These are phyloP conservation scores for Cryptosporidium andersoni DNA, from an alignment of 169 alveolate species.

Conservation along the genomic window DNA sequence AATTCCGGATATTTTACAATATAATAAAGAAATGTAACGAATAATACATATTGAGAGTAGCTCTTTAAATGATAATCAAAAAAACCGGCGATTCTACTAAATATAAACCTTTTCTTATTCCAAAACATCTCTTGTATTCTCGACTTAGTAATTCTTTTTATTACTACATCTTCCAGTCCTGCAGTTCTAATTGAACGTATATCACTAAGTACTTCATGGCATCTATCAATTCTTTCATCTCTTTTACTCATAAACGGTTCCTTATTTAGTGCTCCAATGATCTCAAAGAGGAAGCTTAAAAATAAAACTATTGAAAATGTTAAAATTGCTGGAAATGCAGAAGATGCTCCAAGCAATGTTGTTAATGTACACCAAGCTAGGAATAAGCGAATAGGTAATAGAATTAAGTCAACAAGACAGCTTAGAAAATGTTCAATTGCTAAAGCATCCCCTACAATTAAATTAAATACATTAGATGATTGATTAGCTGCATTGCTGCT, in stretches of 20 bases:
- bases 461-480: conserved; percentile 54
- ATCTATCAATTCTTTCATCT: conserved; percentile 62
- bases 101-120: conserved; percentile 60
- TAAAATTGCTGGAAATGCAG: conserved; percentile 53
- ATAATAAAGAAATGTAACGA: conserved; percentile 19
- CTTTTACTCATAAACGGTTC: conserved; percentile 63
- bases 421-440: conserved; percentile 50
- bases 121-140: conserved; percentile 45
- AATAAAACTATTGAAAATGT: conserved; percentile 26
- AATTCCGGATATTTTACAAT: not conserved
- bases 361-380: conserved; percentile 57
- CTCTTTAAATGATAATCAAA: conserved; percentile 49
- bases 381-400: conserved; percentile 18
- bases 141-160: conserved; percentile 54
- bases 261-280: conserved; percentile 51
- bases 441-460: conserved; percentile 60
- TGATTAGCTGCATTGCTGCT: conserved; percentile 67
- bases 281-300: conserved; percentile 55
- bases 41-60: conserved; percentile 50
- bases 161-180: conserved; percentile 65
- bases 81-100: conserved; percentile 58
- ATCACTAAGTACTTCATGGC: conserved; percentile 61
- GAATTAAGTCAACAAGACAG: conserved; percentile 39
- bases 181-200: conserved; percentile 46
- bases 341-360: conserved; percentile 25